Evolutionary conservation across 305 asterid genomes (phyloP).

Genomic region (Fraxinus paxiana): DNA sequence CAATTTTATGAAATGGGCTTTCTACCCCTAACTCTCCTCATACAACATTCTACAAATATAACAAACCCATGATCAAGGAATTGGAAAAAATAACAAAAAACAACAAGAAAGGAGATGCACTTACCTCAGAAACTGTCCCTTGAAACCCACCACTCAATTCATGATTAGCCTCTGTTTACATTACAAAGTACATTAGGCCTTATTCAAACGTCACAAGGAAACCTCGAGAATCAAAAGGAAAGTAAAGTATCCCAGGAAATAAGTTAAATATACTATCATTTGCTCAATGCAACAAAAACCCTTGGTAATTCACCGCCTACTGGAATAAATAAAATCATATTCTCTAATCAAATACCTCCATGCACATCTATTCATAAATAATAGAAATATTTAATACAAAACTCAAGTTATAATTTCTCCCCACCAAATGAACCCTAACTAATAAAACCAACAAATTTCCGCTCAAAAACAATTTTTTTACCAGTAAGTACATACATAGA

Average conservation of each 20-base stretch:
- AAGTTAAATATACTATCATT: neutral
- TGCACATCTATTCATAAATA: neutral
- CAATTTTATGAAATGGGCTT: neutral
- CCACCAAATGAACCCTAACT: neutral
- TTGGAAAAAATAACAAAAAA: neutral
- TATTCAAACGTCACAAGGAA: neutral
- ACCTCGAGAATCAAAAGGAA: neutral
- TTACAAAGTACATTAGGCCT: conserved; percentile 3
- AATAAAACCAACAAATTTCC: neutral
- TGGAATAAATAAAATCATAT: neutral
- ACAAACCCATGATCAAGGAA: neutral
- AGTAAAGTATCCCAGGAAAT: neutral
- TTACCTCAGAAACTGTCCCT: conserved; percentile 42
- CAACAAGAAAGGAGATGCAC: conserved; percentile 22
- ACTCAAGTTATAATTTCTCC: neutral
- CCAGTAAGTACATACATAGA: neutral
- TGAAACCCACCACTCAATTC: conserved; percentile 35
- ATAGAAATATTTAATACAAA: neutral
- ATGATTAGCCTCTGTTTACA: conserved; percentile 45
- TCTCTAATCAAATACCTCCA: neutral
- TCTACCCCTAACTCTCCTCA: neutral
- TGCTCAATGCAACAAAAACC: neutral
- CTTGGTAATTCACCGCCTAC: conserved; percentile 10
- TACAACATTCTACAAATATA: neutral
- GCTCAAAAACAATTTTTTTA: conserved; percentile 1